These are phyloP conservation scores for Graphilbum ipis-grandicollis DNA, from an alignment of 2,329 filamentous ascomycete species.

Conservation along the genomic window DNA sequence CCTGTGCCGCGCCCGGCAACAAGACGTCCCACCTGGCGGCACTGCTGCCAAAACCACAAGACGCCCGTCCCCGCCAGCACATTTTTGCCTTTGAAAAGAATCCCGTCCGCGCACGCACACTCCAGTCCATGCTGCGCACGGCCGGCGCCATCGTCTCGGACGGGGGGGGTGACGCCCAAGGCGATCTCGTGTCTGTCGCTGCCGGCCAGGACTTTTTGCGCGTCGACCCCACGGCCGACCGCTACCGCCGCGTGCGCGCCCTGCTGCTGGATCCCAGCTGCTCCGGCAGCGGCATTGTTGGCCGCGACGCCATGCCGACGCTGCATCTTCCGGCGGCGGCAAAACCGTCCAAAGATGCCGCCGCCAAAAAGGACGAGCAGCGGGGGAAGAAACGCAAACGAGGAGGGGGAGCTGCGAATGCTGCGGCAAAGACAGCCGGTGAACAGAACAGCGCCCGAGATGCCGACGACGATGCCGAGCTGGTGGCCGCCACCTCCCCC, in stretches of 20 bases:
- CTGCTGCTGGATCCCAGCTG: conserved; percentile 87
- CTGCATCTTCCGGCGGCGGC: conserved; percentile 37
- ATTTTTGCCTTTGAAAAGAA: conserved; percentile 76
- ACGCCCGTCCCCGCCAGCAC: background rate
- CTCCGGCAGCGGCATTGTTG: conserved; percentile 87
- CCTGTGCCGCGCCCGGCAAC: conserved; percentile 87
- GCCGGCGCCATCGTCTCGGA: conserved; percentile 45
- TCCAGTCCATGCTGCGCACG: conserved; percentile 68
- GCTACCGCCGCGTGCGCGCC: conserved; percentile 55
- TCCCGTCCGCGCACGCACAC: conserved; percentile 47
- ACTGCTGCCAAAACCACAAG: conserved; percentile 32
- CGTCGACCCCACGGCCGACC: conserved; percentile 43
- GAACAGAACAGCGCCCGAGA: too few relatives aligned
- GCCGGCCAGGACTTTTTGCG: conserved; percentile 68
- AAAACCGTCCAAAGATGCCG: background rate
- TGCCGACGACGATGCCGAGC: conserved; percentile 25
- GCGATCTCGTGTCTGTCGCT: conserved; percentile 44
- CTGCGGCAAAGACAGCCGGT: too few relatives aligned
- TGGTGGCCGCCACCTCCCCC: too few relatives aligned
- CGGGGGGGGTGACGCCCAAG: background rate
- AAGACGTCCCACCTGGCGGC: conserved; percentile 91
- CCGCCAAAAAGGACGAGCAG: conserved; percentile 5
- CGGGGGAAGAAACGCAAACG: conserved; percentile 28
- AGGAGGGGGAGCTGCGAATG: background rate
- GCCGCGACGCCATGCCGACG: conserved; percentile 61